phyloP scores from a whole-genome alignment of 2,329 filamentous ascomycete genomes.

The Thermochaetoides dissita region DNA sequence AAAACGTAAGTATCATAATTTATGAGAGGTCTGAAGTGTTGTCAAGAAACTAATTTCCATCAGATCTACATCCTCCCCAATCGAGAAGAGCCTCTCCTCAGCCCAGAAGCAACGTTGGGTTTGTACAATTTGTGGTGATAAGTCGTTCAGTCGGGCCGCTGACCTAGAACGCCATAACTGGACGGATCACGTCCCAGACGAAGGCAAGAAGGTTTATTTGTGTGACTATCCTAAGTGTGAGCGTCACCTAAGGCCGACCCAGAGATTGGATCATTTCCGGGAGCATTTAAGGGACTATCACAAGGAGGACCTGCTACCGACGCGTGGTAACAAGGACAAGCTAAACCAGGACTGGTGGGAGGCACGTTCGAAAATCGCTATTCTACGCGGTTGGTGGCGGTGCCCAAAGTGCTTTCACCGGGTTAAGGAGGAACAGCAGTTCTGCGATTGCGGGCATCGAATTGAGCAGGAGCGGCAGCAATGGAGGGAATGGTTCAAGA shows the following conservation, averaged over 20 bases:
- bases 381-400: conserved; percentile 35
- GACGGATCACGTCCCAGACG: conserved; percentile 31
- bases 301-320: conserved; percentile 35
- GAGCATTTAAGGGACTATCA: conserved; percentile 44
- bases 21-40: no score
- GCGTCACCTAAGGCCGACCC: conserved; percentile 32
- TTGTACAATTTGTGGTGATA: conserved; percentile 27
- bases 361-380: conserved; percentile 7
- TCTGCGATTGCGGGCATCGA: conserved; percentile 30
- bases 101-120: conserved; percentile 22
- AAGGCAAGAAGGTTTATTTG: conserved; percentile 27
- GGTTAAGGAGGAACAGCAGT: conserved; percentile 28
- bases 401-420: conserved; percentile 38
- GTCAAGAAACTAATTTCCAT: no score
- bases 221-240: conserved; percentile 40
- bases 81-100: no score
- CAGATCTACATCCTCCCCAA: no score
- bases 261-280: conserved; percentile 41
- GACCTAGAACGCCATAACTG: conserved; percentile 40
- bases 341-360: conserved; percentile 11
- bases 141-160: conserved; percentile 36
- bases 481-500: neutral
- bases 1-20: no score
- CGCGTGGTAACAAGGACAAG: conserved; percentile 24
- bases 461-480: conserved; percentile 25